phyloP scores from a whole-genome alignment of 176 grass and related monocot species.

The Typha latifolia region DNA sequence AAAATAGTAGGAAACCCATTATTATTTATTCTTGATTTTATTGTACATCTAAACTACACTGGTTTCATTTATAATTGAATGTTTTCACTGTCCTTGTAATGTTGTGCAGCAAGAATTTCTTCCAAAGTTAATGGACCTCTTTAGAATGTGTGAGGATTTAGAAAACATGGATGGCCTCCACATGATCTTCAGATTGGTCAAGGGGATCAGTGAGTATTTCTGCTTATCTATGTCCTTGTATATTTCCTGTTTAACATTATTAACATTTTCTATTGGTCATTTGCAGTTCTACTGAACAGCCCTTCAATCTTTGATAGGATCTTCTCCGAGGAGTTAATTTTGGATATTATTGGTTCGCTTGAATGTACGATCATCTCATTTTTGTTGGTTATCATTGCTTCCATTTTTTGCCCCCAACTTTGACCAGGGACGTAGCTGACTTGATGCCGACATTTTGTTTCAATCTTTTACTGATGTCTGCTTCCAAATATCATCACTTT shows the following conservation, averaged over 20 bases:
- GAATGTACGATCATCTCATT: conserved; percentile 61
- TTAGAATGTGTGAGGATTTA: conserved; percentile 64
- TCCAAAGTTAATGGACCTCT: conserved; percentile 58
- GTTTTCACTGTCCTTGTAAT: conserved; percentile 10
- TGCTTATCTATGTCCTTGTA: conserved; percentile 20
- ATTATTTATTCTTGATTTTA: too few relatives aligned
- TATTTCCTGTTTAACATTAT: conserved; percentile 10
- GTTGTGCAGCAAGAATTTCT: conserved; percentile 64
- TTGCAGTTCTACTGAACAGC: conserved; percentile 73
- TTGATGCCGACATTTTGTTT: background rate
- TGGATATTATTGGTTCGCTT: conserved; percentile 71
- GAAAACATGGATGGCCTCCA: conserved; percentile 52
- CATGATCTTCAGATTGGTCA: conserved; percentile 82
- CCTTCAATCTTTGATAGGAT: conserved; percentile 59
- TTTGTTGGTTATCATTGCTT: background rate
- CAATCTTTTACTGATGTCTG: background rate
- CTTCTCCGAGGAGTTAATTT: conserved; percentile 69
- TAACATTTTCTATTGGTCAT: conserved; percentile 32
- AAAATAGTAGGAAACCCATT: too few relatives aligned
- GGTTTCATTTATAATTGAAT: background rate
- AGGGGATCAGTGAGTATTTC: conserved; percentile 59
- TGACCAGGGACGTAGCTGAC: background rate
- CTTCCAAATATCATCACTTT: background rate
- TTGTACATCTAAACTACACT: background rate
- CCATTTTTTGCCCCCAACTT: background rate